phyloP scores from a whole-genome alignment of 2,329 filamentous ascomycete genomes.

The Claviceps lovelessii region DNA sequence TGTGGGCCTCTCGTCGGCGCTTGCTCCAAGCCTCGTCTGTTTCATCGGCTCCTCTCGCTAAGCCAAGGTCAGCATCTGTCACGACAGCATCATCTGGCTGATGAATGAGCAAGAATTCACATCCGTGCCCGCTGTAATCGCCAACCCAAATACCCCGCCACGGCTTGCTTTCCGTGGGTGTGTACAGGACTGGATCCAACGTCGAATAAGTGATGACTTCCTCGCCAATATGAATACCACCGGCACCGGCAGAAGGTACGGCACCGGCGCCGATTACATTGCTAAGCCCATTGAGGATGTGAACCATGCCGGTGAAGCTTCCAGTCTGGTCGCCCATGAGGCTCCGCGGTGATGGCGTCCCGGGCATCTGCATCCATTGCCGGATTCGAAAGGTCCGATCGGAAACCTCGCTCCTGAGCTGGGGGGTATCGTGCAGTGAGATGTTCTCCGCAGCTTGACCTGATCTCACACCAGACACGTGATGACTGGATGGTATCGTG shows the following conservation, averaged over 20 bases:
- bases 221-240: constrained; percentile 37
- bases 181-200: constrained; percentile 61
- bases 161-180: constrained; percentile 63
- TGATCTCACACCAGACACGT: constrained; percentile 25
- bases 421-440: constrained; percentile 26
- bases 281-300: constrained; percentile 5
- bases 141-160: constrained; percentile 88
- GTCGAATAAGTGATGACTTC: constrained; percentile 53
- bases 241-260: constrained; percentile 8
- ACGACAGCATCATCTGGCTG: constrained; percentile 44
- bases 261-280: background rate
- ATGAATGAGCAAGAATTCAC: constrained; percentile 71
- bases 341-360: constrained; percentile 15
- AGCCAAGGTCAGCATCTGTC: constrained; percentile 25
- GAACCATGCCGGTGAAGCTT: constrained; percentile 10
- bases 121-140: constrained; percentile 77
- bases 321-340: constrained; percentile 15
- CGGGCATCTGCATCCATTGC: constrained; percentile 58
- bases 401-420: constrained; percentile 43
- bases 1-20: constrained; percentile 30
- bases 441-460: constrained; percentile 13
- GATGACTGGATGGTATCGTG: constrained; percentile 48
- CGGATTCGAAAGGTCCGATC: constrained; percentile 59
- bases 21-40: constrained; percentile 29
- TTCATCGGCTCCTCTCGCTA: constrained; percentile 28